Base-by-base conservation (phyloP, 1,284 basidiomycete genomes). In the Rhodotorula glutinis region DNA sequence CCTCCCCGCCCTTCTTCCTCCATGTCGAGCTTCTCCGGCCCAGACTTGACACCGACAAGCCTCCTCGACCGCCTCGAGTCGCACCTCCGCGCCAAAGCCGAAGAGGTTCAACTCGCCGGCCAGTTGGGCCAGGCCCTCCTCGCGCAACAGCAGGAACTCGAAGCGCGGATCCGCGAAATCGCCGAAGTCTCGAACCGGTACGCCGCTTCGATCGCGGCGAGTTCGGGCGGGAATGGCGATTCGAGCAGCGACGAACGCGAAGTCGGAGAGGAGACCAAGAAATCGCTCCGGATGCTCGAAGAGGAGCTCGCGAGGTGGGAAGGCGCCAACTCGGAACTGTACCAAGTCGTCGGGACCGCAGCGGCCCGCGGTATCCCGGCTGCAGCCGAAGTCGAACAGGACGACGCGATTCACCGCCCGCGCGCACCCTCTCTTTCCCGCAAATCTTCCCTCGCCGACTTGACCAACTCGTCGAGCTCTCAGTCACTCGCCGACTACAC, bases 121-220 rank as follows among this genome's bases (percentile, higher is more conserved):
- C 88, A 87, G 64, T 87, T 96, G 77, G 92, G 93, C 59, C 90
- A 94, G 80, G 88, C 89, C 78, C 86, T 97, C 73, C 86, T 95
- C 69, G 85, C 86, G 33, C 93, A 96, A 82, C 91, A 91, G 79
- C 87, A 89, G 80, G 91, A 95, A 78, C 85, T 96, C 69, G 90
- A 94, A 79, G 86, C 89, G 74, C 85, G 90, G 55, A 90, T 96
- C 69, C 82, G 85, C 57, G 88, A 88, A 73, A 83, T 96, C 62
- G 87, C 90, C n/a, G 68, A 75, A 33, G 66, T 70, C 19, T 62
- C 62, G 14, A 60, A 66, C 14, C 61, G 65, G 13, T 70, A 63
- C 40, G 67, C 60, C 16, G 53, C 43, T 53, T 60, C 65, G 44
- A 53, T 56, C 5, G 58, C 53, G 38, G 44, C 55, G 25, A 44